phyloP scores from a whole-genome alignment of 2,329 filamentous ascomycete species.

The Aspergillus melleus region DNA sequence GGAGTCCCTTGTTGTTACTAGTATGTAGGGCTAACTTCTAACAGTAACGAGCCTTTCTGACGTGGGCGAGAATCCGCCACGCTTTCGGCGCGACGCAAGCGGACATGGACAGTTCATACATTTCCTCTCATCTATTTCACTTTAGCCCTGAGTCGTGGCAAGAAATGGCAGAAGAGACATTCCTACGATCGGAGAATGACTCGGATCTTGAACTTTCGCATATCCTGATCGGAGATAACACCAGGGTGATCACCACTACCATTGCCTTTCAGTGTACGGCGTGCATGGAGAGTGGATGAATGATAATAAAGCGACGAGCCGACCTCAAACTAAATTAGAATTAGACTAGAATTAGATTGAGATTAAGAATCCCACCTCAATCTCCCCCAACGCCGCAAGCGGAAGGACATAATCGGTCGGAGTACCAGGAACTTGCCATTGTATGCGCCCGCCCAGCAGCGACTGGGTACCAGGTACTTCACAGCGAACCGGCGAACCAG shows the following conservation, averaged over 20 bases:
- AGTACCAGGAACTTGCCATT: neutral
- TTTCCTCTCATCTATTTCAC: neutral
- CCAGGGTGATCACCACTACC: no score
- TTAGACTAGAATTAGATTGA: no score
- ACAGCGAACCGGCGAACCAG: neutral
- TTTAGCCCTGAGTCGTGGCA: neutral
- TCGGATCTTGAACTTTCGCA: neutral
- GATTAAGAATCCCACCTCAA: neutral
- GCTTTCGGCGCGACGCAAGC: constrained; percentile 14
- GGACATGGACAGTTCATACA: neutral
- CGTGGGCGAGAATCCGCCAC: constrained; percentile 8
- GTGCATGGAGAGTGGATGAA: no score
- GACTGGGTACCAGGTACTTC: neutral
- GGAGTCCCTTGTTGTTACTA: no score
- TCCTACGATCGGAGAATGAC: constrained; percentile 1
- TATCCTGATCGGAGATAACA: neutral
- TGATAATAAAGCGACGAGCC: no score
- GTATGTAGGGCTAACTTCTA: no score
- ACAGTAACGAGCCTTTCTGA: constrained; percentile 11
- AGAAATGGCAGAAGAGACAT: neutral
- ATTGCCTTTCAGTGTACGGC: neutral
- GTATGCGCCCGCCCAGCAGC: neutral
- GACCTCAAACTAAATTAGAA: no score
- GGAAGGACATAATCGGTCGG: neutral
- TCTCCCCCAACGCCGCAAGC: constrained; percentile 11